Evolutionary conservation across 352 stramenopile genomes (phyloP), one percentile per base, ranked within the genome.

Genomic region (Hyphochytrium catenoides): DNA sequence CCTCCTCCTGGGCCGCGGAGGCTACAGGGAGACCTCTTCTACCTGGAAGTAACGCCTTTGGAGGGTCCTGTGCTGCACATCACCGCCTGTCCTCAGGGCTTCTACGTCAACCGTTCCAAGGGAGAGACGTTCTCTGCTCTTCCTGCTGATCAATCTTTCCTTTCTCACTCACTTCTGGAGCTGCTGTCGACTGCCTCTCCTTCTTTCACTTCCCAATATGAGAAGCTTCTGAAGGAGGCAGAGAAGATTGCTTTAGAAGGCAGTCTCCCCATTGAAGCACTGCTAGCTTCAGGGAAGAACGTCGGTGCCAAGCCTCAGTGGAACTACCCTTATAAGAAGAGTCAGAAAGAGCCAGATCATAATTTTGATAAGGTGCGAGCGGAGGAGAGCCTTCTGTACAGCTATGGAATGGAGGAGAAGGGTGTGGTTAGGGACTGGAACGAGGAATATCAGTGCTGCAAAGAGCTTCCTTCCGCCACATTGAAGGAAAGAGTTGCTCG

Each of bases 361-460:
- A 48, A 47, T 24, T 78, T 74, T 44, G 74, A 90, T 50, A 36
- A 61, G 17, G 69, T 74, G 36, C 72, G 76, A 18, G 72, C 75
- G 1, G 78, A 94, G 38, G 74, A 93, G 37, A 76, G 91, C 29
- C 51, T 94, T 26, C 76, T 57, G 21, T 57, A 62, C 23, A 72
- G 61, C 2, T 91, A 79, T 37, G 84, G 84, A 26, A 74, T 95
- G 54, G 82, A 94, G 26, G 70, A 89, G 39, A 69, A 59, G 40
- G 86, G 86, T 20, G 67, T 83, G 9, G 40, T 85, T 26, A 72
- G 84, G 28, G 86, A 96, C 57, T 96, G 86, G 86, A 96, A 96
- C 46, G 86, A 96, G 36, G 86, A 96, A 49, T 83, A 94, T 35
- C 86, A 96, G 49, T 78, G 69, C 55, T 83, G 69, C 27, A 63